These are phyloP conservation scores for Lotmaria passim DNA, from an alignment of 208 protist genomes.

Conservation along the genomic window DNA sequence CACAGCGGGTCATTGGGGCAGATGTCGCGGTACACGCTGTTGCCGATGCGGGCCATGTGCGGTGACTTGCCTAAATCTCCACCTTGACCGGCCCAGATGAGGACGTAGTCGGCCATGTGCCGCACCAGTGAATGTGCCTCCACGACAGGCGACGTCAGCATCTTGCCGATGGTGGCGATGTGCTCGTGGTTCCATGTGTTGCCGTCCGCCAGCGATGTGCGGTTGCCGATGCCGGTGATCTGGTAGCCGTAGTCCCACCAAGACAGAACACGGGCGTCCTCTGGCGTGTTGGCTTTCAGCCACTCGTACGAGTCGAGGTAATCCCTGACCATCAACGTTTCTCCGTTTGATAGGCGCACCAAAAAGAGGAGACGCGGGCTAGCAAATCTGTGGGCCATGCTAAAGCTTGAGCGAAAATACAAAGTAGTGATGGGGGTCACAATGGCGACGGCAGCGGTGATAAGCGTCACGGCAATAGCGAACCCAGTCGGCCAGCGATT, in stretches of 20 bases:
- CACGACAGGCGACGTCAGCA: conserved; percentile 84
- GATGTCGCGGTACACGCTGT: conserved; percentile 78
- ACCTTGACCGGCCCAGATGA: conserved; percentile 67
- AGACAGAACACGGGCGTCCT: conserved; percentile 93
- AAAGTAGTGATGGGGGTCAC: too few species aligned
- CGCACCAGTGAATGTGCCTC: conserved; percentile 92
- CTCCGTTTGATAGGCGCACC: too few species aligned
- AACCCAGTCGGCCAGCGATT: too few species aligned
- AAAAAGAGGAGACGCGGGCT: too few species aligned
- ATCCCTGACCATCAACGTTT: conserved; percentile 97
- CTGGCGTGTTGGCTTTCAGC: conserved; percentile 95
- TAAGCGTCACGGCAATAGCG: too few species aligned
- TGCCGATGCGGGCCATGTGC: conserved; percentile 69
- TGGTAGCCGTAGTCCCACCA: conserved; percentile 99
- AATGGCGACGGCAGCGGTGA: too few species aligned
- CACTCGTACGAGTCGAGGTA: conserved; percentile 98
- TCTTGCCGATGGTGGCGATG: conserved; percentile 97
- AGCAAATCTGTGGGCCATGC: too few species aligned
- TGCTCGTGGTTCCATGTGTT: conserved; percentile 99
- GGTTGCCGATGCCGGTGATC: conserved; percentile 96
- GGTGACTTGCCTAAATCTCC: conserved; percentile 61
- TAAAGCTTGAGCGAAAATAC: too few species aligned
- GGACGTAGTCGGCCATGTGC: conserved; percentile 96
- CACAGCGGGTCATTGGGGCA: conserved; percentile 71
- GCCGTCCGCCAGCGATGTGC: conserved; percentile 97